Evolutionary conservation across 805 yeast genomes (phyloP), one percentile per base, ranked within the genome.

Genomic region (baker's yeast (Saccharomyces cerevisiae)): DNA sequence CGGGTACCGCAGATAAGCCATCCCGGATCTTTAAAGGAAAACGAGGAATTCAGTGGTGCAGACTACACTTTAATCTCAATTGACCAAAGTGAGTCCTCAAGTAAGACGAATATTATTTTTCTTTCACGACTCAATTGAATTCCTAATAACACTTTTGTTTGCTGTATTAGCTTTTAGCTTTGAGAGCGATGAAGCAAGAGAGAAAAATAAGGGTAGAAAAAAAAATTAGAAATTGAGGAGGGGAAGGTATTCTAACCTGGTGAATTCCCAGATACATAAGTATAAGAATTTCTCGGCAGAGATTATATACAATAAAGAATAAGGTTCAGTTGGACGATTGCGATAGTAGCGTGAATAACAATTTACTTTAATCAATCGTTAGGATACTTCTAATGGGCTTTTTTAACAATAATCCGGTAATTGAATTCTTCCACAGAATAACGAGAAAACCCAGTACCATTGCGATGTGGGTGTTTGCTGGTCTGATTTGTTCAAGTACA

Each of bases 381-480:
- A 31, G 13, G 14, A 26, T 14, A 1, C 14, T 22, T 14, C 41
- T 17, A n/a, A 67, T 68, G 71, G 61, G 62, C 4, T 68, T 68
- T 47, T 68, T 63, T 48, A 29, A 49, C 49, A 51, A 63, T 48
- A 67, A 66, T 51, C 60, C 68, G 4, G 59, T 68, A 10, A 59
- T 67, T 49, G 66, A 62, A 48, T 61, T 59, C 48, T 58, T 57
- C 41, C 65, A 64, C 47, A 61, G 61, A 41, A 32, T 63, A 4
- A 48, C 53, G 2, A 62, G 65, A 27, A 59, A 56, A 43, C 71
- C 71, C 29, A 57, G 63, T 27, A 59, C 65, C 41, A 49, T 65
- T 24, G 43, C 66, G 27, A 66, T 68, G 70, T 67, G 71, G 70
- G 52, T 64, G 10, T 68, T 68, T 51, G 66, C 70, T 2, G 69